Base-by-base conservation (phyloP, 179 eudicot species). In the Silene coronaria region DNA sequence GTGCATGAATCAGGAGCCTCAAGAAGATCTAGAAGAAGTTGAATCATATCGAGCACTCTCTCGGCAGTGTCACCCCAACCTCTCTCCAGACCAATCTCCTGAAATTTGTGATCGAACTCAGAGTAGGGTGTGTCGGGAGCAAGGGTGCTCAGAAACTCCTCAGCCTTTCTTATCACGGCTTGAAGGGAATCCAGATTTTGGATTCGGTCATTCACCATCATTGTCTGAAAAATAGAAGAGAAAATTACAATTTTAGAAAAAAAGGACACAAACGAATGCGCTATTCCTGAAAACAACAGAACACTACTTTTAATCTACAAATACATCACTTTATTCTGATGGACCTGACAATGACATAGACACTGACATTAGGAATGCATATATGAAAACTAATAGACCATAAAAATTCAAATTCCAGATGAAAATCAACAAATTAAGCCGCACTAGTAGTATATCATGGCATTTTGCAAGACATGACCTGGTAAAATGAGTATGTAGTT, bases 131-230 rank as follows among this genome's bases (percentile, higher is more conserved):
- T 84, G 77, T 84, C 83, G 45, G 85, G 75, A 22, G 89, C 82
- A 14, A 92, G 88, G 4, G 82, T 84, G 14, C 84, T 76, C 32
- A 92, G 90, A 68, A 83, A 89, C 38, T 92, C 97, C 85, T 88
- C 96, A 3, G 96, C 97, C 76, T 92, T 91, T 72, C 96, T 86
- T 67, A 91, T 70, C 24, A 89, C 91, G n/a, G 68, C 64, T 83
- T 91, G 94, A 53, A 92, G 90, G 36, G 93, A 24, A 77, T 89
- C 82, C 4, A 91, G 81, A 81, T 85, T 86, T 72, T 87, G 87
- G 36, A 92, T 91, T 65, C 91, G 86, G 80, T 92, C 91, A 76
- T 92, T 92, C 84, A 92, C 86, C 96, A 92, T 89, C 85, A 92
- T 86, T 7, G 92, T 85, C 97, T 92, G 89, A 0, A 71, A 68